Evolutionary conservation across 2,329 filamentous ascomycete species (phyloP).

Genomic region (Penicillium sp.): DNA sequence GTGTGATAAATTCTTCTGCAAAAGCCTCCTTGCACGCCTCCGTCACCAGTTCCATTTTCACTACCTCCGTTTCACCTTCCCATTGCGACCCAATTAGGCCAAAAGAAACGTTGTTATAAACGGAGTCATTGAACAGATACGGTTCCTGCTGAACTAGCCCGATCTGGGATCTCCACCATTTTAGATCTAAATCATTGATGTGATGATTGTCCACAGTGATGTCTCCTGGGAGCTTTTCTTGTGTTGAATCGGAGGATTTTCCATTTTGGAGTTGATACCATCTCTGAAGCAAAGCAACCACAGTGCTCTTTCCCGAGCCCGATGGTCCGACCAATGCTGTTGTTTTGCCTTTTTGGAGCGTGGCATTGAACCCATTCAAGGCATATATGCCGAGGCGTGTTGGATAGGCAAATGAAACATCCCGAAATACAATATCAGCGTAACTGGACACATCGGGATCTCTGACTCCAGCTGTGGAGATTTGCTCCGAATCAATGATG

Average conservation of each 20-base stretch:
- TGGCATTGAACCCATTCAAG: slow-evolving; percentile 36
- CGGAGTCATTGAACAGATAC: slow-evolving; percentile 67
- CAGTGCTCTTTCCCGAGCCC: slow-evolving; percentile 49
- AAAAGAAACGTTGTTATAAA: slow-evolving; percentile 63
- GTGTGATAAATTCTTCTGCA: slow-evolving; percentile 68
- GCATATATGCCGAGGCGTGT: background rate
- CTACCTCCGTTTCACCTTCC: slow-evolving; percentile 32
- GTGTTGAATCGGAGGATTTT: too few species aligned
- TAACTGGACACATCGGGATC: slow-evolving; percentile 14
- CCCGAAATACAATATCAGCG: background rate
- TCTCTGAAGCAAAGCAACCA: slow-evolving; percentile 45
- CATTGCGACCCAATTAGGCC: slow-evolving; percentile 50
- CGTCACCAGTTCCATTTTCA: slow-evolving; percentile 54
- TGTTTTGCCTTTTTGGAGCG: slow-evolving; percentile 38
- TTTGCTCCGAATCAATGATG: slow-evolving; percentile 31
- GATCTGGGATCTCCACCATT: slow-evolving; percentile 61
- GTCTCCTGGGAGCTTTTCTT: background rate
- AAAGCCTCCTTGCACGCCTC: slow-evolving; percentile 68
- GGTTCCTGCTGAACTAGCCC: slow-evolving; percentile 69
- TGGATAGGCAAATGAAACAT: slow-evolving; percentile 1
- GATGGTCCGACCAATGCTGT: slow-evolving; percentile 50
- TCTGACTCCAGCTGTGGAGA: slow-evolving; percentile 41
- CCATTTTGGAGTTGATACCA: slow-evolving; percentile 39
- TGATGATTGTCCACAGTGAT: slow-evolving; percentile 57
- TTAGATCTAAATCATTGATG: slow-evolving; percentile 60